These are phyloP conservation scores for Grosmannia clavigera DNA, from an alignment of 2,329 filamentous ascomycete species.

Conservation along the genomic window DNA sequence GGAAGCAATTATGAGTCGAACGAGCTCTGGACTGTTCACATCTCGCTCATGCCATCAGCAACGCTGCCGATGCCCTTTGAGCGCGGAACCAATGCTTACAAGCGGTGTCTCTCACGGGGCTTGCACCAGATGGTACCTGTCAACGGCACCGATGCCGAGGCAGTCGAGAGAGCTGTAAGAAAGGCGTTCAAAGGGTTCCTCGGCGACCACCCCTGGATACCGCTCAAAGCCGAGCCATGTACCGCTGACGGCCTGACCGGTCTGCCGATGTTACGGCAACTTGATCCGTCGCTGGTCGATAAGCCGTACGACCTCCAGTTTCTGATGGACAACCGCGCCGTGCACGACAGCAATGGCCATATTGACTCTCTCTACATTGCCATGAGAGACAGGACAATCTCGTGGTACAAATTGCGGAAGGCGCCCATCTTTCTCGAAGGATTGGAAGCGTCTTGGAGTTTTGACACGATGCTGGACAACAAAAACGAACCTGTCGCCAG, in stretches of 20 bases:
- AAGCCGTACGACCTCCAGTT: conserved; percentile 37
- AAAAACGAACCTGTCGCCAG: conserved; percentile 19
- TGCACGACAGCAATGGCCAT: conserved; percentile 39
- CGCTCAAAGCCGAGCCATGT: conserved; percentile 45
- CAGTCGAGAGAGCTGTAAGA: conserved; percentile 36
- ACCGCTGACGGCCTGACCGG: conserved; percentile 41
- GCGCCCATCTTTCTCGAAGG: conserved; percentile 37
- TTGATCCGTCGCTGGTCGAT: conserved; percentile 31
- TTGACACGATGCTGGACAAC: conserved; percentile 37
- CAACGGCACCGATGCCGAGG: conserved; percentile 32
- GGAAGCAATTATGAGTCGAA: conserved; percentile 17
- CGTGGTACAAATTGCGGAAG: conserved; percentile 39
- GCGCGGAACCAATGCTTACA: conserved; percentile 48
- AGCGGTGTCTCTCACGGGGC: conserved; percentile 46
- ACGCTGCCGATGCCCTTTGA: conserved; percentile 47
- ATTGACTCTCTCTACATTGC: conserved; percentile 49
- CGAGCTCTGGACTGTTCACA: conserved; percentile 43
- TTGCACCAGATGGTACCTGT: conserved; percentile 46
- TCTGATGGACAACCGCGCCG: conserved; percentile 40
- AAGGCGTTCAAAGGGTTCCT: conserved; percentile 38
- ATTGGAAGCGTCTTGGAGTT: conserved; percentile 41
- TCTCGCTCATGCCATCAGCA: conserved; percentile 43
- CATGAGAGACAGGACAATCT: conserved; percentile 40
- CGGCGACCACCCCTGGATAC: conserved; percentile 39
- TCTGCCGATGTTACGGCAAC: conserved; percentile 45